Percentiles rank a stretch among this genome's conserved stretches.
These are phyloP conservation scores for Hyaloraphidium curvatum DNA, from an alignment of 192 early-diverging fungal genomes.

Conservation along the genomic window DNA sequence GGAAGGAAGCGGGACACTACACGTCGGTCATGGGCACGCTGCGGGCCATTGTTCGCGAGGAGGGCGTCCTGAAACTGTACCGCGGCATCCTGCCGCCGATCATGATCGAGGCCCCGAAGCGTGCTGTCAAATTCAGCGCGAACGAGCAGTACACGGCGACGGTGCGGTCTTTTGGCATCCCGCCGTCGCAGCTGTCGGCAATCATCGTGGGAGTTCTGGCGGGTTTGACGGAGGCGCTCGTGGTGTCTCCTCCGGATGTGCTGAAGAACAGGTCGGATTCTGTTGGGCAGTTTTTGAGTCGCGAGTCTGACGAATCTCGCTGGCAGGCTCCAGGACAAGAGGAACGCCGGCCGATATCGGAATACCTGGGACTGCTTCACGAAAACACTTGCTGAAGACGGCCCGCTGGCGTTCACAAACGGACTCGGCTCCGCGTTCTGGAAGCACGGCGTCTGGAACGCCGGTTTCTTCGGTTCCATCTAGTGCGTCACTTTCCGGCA, in stretches of 20 bases:
- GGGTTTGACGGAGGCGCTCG: background rate
- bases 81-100: slow-evolving; percentile 92
- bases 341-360: background rate
- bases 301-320: too few species aligned
- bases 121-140: slow-evolving; percentile 3
- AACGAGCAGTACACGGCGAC: slow-evolving; percentile 1
- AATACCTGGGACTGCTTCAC: background rate
- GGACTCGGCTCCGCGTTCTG: background rate
- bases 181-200: background rate
- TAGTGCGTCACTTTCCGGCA: background rate
- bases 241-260: background rate
- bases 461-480: background rate
- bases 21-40: slow-evolving; percentile 45
- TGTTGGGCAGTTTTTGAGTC: too few species aligned
- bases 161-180: background rate
- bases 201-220: background rate
- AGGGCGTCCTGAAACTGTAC: slow-evolving; percentile 43
- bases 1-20: slow-evolving; percentile 35
- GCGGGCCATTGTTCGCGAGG: slow-evolving; percentile 42
- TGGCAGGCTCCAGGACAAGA: background rate
- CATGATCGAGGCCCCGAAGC: slow-evolving; percentile 48
- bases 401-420: background rate
- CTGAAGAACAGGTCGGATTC: background rate
- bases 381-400: background rate
- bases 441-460: background rate